These are phyloP conservation scores for Xylaria cubensis DNA, from an alignment of 495 filamentous ascomycete genomes.

Conservation along the genomic window DNA sequence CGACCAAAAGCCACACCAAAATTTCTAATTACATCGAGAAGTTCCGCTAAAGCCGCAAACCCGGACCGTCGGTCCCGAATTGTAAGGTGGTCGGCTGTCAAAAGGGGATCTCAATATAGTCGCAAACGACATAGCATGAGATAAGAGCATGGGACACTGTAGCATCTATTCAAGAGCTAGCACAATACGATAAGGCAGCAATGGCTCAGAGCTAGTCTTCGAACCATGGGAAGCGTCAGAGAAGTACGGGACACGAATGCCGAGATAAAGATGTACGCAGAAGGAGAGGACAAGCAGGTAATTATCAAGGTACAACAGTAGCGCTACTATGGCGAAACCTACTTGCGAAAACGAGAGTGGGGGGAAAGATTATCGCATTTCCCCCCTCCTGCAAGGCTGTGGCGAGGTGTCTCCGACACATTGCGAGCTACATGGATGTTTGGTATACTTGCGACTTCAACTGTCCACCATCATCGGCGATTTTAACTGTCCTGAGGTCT, in stretches of 20 bases:
- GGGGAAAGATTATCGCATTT: neutral
- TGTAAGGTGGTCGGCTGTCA: neutral
- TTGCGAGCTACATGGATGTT: constrained; percentile 1
- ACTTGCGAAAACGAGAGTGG: neutral
- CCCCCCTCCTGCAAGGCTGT: constrained; percentile 15
- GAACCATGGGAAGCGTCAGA: neutral
- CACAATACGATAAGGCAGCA: neutral
- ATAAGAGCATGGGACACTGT: neutral
- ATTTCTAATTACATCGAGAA: neutral
- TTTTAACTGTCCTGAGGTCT: neutral
- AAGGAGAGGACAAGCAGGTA: neutral
- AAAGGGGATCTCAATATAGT: neutral
- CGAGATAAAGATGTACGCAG: constrained; percentile 5
- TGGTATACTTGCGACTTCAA: neutral
- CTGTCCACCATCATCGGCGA: neutral
- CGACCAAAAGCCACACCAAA: neutral
- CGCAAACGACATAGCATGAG: neutral
- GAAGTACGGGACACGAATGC: neutral
- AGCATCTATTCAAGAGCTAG: neutral
- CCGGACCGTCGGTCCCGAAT: neutral
- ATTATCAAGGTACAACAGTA: neutral
- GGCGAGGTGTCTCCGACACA: constrained; percentile 16
- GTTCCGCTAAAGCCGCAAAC: neutral
- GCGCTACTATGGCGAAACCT: neutral
- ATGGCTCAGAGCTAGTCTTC: neutral